Evolutionary conservation across 2,329 filamentous ascomycete genomes (phyloP), one percentile per base, ranked within the genome.

Genomic region (Rhynchosporium secalis): DNA sequence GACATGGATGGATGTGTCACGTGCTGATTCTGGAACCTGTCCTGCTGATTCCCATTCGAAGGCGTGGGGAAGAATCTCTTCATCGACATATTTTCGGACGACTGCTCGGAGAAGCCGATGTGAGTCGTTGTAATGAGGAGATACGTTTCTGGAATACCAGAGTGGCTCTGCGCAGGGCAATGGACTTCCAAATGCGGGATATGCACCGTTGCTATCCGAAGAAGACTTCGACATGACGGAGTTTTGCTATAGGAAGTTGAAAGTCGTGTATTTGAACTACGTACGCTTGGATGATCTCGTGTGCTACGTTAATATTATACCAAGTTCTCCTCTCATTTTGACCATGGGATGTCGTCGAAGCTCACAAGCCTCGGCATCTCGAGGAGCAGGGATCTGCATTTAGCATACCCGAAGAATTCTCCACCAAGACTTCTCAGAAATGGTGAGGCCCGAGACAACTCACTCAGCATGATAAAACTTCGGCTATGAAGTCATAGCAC

Each of bases 11-110:
- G 3, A 40, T 26, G 69, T 68, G 5, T 70, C 71, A 47, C 76
- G 72, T 41, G 75, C 81, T 51, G 74, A 68, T 6, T 74, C 71
- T 10, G 82, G 82, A 12, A 83, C 82, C 59, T 81, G 72, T 1
- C 81, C 81, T 2, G 81, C 80, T 3, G 78, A 79, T 71, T 90
- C 87, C 86, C 87, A 90, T 45, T 88, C 83, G 38, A 86, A 79
- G 3, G 82, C 81, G 65, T 81, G 78, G 0, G 85, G 86, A 1
- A 82, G 75, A 49, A 89, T 78, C 43, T 86, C 75, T 1, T 79
- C 77, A 62, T 89, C 81, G 54, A 89, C 76, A 64, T 88, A 89
- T 29, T 78, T 70, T 45, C 87, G 81, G 0, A 88, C 75, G 4
- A 76, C 78, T 43, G 82, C 77, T 57, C 85, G 83, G 1, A 89